phyloP scores from a whole-genome alignment of 768 basidiomycete genomes.

The Boletus eberwhitei region DNA sequence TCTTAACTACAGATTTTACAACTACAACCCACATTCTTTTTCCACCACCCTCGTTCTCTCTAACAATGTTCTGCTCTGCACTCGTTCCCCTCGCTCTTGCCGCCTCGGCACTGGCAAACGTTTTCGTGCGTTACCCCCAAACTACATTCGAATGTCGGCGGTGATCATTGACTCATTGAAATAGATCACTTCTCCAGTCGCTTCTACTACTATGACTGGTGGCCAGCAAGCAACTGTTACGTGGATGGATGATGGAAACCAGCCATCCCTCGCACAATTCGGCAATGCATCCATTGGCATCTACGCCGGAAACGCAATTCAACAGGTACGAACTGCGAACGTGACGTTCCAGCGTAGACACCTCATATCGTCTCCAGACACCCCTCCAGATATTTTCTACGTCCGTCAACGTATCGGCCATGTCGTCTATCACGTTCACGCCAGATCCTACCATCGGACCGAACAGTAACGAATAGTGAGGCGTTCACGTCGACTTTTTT shows the following conservation, averaged over 20 bases:
- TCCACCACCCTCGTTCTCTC: not conserved
- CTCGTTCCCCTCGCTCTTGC: conserved; percentile 50
- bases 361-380: conserved; percentile 39
- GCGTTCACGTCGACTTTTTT: conserved; percentile 10
- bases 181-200: conserved; percentile 59
- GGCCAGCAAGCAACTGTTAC: conserved; percentile 47
- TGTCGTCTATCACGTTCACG: conserved; percentile 47
- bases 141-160: not conserved
- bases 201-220: conserved; percentile 42
- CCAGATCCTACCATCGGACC: conserved; percentile 53
- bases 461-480: conserved; percentile 51
- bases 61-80: conserved; percentile 50
- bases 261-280: conserved; percentile 50
- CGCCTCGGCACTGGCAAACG: conserved; percentile 50
- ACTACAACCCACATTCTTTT: conserved; percentile 24
- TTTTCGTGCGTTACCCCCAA: conserved; percentile 46
- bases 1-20: conserved; percentile 2
- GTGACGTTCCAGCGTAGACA: not conserved
- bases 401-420: conserved; percentile 51
- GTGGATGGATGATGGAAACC: conserved; percentile 56
- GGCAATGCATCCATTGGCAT: conserved; percentile 53
- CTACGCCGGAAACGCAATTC: conserved; percentile 56
- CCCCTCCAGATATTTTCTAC: conserved; percentile 48
- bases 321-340: conserved; percentile 47
- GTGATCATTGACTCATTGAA: not conserved